Conservation (phyloP, 2,329 filamentous ascomycete genomes). For the Ophiostoma sp. region DNA sequence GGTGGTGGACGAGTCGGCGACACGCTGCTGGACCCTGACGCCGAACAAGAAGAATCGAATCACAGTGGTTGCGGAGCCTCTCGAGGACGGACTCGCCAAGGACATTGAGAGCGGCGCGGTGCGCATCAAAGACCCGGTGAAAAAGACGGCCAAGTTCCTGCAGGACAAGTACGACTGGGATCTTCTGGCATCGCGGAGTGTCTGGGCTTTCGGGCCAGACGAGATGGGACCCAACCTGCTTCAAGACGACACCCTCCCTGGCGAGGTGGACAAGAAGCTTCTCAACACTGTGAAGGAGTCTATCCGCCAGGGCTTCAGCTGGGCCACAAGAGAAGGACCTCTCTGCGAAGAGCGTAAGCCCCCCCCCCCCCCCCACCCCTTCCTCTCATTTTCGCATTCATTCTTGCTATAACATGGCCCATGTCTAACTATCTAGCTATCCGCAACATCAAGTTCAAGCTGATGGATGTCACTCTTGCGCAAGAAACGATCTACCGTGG, state of each 20-base stretch:
- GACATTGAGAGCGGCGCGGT: constrained; percentile 91
- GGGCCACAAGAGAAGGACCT: constrained; percentile 91
- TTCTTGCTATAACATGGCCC: constrained; percentile 21
- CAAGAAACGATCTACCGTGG: constrained; percentile 90
- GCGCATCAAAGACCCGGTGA: constrained; percentile 84
- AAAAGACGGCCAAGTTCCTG: constrained; percentile 93
- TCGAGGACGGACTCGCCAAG: constrained; percentile 89
- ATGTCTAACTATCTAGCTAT: constrained; percentile 56
- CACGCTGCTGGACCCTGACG: constrained; percentile 95
- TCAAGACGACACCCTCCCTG: constrained; percentile 91
- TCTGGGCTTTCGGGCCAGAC: constrained; percentile 97
- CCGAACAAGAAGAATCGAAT: constrained; percentile 99
- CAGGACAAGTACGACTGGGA: constrained; percentile 98
- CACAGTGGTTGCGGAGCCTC: constrained; percentile 93
- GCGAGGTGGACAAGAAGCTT: constrained; percentile 89
- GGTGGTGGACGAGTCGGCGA: constrained; percentile 92
- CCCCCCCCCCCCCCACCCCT: constrained; percentile 1
- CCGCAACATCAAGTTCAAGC: constrained; percentile 94
- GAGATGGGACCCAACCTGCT: constrained; percentile 92
- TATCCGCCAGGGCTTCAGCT: constrained; percentile 92
- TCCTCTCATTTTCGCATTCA: constrained; percentile 19
- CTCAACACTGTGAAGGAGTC: constrained; percentile 84
- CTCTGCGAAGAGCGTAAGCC: constrained; percentile 92
- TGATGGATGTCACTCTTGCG: constrained; percentile 84
- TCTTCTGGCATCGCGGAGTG: constrained; percentile 84